phyloP scores from a whole-genome alignment of 306 rosid species.

The Begonia peltatifolia region DNA sequence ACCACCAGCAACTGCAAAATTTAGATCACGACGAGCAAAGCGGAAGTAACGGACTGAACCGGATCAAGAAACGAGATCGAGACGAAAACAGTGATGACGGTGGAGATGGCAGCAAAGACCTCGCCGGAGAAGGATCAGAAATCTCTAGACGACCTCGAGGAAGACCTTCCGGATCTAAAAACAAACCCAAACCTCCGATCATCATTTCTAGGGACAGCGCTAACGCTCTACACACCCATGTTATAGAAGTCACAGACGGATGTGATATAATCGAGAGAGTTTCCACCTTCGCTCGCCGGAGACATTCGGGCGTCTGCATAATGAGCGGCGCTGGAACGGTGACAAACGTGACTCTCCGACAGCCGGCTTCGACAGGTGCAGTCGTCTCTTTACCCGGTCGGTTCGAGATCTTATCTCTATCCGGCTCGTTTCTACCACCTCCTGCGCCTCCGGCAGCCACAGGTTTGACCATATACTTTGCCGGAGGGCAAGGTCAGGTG shows the following conservation, averaged over 20 bases:
- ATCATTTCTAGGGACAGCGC: slow-evolving; percentile 95
- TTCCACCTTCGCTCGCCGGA: slow-evolving; percentile 68
- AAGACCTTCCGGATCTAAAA: slow-evolving; percentile 89
- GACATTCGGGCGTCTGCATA: slow-evolving; percentile 88
- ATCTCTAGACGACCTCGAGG: slow-evolving; percentile 66
- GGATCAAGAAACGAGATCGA: slow-evolving; percentile 44
- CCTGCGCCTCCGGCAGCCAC: slow-evolving; percentile 87
- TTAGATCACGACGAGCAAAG: slow-evolving; percentile 66
- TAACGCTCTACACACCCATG: slow-evolving; percentile 82
- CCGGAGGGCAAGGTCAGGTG: slow-evolving; percentile 92
- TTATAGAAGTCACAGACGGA: slow-evolving; percentile 85
- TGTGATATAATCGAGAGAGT: slow-evolving; percentile 77
- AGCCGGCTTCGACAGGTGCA: slow-evolving; percentile 78
- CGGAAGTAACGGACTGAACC: slow-evolving; percentile 32
- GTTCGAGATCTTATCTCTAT: slow-evolving; percentile 77
- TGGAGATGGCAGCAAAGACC: not conserved
- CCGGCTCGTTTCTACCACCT: slow-evolving; percentile 80
- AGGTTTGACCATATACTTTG: slow-evolving; percentile 67
- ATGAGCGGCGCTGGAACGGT: slow-evolving; percentile 92
- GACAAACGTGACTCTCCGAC: slow-evolving; percentile 69
- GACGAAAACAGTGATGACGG: slow-evolving; percentile 11
- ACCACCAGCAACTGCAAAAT: slow-evolving; percentile 8
- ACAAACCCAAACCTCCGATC: slow-evolving; percentile 93
- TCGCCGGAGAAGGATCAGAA: slow-evolving; percentile 23
- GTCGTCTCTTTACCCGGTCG: slow-evolving; percentile 74